Evolutionary conservation across 371 early-diverging fungal species (phyloP).

Genomic region (Entomophthora muscae): DNA sequence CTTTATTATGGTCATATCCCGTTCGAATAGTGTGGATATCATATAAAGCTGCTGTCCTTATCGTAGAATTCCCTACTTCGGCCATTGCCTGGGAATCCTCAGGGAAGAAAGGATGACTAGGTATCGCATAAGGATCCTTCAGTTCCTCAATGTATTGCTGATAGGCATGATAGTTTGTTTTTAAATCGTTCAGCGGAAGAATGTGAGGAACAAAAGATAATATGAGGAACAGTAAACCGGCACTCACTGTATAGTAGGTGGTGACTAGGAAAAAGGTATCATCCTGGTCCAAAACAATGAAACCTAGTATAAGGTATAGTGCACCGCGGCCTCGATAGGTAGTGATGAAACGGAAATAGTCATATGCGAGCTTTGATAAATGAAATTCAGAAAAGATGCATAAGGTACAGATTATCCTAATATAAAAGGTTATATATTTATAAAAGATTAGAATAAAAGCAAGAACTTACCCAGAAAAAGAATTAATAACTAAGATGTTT

Average conservation of each 20-base stretch:
- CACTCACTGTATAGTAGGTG: background rate
- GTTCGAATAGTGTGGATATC: background rate
- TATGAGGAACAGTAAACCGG: background rate
- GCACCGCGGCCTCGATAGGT: constrained; percentile 5
- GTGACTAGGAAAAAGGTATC: background rate
- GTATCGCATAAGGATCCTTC: constrained; percentile 15
- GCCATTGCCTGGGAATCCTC: background rate
- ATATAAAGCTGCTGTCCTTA: background rate
- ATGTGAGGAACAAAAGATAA: constrained; percentile 4
- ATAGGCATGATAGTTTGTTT: constrained; percentile 2
- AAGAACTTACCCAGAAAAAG: constrained; percentile 2
- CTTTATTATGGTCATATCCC: background rate
- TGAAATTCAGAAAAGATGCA: background rate
- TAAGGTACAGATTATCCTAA: background rate
- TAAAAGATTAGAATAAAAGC: background rate
- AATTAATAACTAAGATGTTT: constrained; percentile 2
- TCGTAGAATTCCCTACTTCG: background rate
- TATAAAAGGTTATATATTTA: background rate
- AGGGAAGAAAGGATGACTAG: background rate
- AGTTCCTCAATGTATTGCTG: background rate
- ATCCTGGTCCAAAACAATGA: background rate
- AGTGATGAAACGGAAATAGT: background rate
- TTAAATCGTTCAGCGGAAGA: constrained; percentile 4
- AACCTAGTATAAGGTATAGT: background rate
- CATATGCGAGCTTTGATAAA: background rate